Evolutionary conservation across 495 filamentous ascomycete genomes (phyloP).

Genomic region (Cairneyella variabilis): DNA sequence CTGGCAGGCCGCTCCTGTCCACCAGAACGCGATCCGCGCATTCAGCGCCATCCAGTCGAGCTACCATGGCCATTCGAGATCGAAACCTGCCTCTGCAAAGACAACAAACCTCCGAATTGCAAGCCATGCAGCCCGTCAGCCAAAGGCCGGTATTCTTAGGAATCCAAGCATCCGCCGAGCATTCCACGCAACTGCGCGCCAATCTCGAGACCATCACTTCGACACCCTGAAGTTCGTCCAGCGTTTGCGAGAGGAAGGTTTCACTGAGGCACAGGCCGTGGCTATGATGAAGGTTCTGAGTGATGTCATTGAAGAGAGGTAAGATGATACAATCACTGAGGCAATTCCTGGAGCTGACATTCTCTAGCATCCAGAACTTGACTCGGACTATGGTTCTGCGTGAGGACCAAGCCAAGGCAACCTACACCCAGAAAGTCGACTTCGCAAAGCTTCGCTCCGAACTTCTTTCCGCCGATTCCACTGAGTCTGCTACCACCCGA

Average conservation of each 20-base stretch:
- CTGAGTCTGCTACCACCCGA: constrained; percentile 81
- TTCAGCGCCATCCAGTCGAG: constrained; percentile 20
- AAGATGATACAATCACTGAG: neutral
- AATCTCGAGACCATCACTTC: constrained; percentile 83
- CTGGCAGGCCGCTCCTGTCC: constrained; percentile 37
- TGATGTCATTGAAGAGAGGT: constrained; percentile 95
- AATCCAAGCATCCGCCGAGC: constrained; percentile 26
- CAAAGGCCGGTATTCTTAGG: constrained; percentile 9
- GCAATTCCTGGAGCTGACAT: neutral
- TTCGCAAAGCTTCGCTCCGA: constrained; percentile 98
- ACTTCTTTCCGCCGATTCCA: constrained; percentile 83
- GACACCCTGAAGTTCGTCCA: constrained; percentile 97
- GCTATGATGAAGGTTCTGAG: constrained; percentile 97
- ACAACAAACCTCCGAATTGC: neutral
- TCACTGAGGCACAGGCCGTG: constrained; percentile 90
- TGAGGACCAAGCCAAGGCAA: constrained; percentile 81
- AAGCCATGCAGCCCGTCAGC: neutral
- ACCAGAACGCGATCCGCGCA: constrained; percentile 24
- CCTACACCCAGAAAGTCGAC: constrained; percentile 98
- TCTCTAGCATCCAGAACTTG: constrained; percentile 81
- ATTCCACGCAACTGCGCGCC: constrained; percentile 69
- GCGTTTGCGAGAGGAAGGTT: constrained; percentile 83
- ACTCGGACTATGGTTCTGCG: constrained; percentile 98
- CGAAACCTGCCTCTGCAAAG: neutral
- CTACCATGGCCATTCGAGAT: constrained; percentile 13